Evolutionary conservation across 495 filamentous ascomycete genomes (phyloP), one percentile per base, ranked within the genome.

Genomic region (Chaetomium tenue): DNA sequence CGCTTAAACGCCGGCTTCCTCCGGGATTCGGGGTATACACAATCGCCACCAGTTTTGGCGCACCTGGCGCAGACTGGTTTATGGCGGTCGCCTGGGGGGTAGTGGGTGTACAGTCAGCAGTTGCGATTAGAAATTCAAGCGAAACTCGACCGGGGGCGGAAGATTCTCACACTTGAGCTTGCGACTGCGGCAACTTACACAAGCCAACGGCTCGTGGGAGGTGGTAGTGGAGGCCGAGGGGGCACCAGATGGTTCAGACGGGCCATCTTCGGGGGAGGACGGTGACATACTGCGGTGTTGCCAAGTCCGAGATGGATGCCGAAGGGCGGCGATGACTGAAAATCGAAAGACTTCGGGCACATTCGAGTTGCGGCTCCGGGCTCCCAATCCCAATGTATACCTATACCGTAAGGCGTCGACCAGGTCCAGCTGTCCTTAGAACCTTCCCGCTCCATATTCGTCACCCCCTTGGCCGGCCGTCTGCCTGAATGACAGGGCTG

Each of bases 1-100:
- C 91, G 81, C 79, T 93, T 95, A n/a, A 89, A 90, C 28, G 91
- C 89, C 63, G 91, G 92, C 77, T 93, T 95, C 78, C 89, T 87
- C 67, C 91, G 83, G 55, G 89, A 88, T 74, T 93, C 91, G 70
- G 92, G 91, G 70, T 92, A 95, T 7, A 86, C 76, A 75, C 91
- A 95, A 56, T 89, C 88, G 75, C 87, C 84, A 46, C 85, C 82
- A 37, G 90, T 70, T 63, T 88, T 81, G 26, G 83, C 81, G 71
- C 91, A 95, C 15, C 90, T 91, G 26, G 84, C 83, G 71, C 91
- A 95, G 40, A 83, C 85, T 3, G 91, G 91, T 64, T 81, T 83
- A 42, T 73, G 80, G 22, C 86, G 83, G 72, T 90, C 88, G 68
- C 72, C 72, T 74, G 33, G 8, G 33, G 33, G 56, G 20, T 12